Percentiles rank a stretch among this genome's conserved stretches.
Evolutionary conservation across 768 basidiomycete species (phyloP).

Genomic region (Russula olivacea): DNA sequence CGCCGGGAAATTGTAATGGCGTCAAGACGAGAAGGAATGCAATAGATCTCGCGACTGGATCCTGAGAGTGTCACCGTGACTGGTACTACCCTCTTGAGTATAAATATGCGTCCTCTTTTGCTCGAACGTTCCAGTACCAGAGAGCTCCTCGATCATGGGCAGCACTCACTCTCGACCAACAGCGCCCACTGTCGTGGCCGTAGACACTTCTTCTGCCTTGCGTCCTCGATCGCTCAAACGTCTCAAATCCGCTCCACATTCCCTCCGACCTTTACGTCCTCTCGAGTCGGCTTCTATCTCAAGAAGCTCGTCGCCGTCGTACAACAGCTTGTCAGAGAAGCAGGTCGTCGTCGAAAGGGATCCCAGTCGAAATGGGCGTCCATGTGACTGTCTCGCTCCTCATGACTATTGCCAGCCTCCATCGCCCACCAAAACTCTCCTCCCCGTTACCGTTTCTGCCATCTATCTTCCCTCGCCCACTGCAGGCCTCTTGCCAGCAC

Average conservation of each 20-base stretch:
- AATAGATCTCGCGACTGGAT: constrained; percentile 5
- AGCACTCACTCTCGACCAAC: constrained; percentile 9
- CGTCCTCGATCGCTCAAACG: constrained; percentile 21
- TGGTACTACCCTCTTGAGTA: constrained; percentile 1
- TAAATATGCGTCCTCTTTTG: constrained; percentile 13
- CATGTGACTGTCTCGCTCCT: constrained; percentile 1
- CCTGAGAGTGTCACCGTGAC: too few species aligned
- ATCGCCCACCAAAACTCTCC: background rate
- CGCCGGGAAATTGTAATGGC: background rate
- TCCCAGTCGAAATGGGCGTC: background rate
- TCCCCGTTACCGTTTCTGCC: constrained; percentile 3
- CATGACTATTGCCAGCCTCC: background rate
- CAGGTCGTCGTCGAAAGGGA: constrained; percentile 5
- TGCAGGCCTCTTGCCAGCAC: constrained; percentile 18
- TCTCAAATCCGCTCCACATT: constrained; percentile 22
- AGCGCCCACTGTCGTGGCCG: background rate
- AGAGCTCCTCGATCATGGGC: constrained; percentile 6
- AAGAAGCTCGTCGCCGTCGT: constrained; percentile 11
- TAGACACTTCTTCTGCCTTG: constrained; percentile 5
- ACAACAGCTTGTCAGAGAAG: constrained; percentile 23
- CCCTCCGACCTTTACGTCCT: constrained; percentile 6
- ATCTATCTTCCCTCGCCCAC: constrained; percentile 22
- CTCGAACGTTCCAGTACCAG: background rate
- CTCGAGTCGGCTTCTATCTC: constrained; percentile 11
- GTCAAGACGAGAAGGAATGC: constrained; percentile 10